Evolutionary conservation across 1,284 basidiomycete genomes (phyloP).

Genomic region (Kwoniella shivajii): DNA sequence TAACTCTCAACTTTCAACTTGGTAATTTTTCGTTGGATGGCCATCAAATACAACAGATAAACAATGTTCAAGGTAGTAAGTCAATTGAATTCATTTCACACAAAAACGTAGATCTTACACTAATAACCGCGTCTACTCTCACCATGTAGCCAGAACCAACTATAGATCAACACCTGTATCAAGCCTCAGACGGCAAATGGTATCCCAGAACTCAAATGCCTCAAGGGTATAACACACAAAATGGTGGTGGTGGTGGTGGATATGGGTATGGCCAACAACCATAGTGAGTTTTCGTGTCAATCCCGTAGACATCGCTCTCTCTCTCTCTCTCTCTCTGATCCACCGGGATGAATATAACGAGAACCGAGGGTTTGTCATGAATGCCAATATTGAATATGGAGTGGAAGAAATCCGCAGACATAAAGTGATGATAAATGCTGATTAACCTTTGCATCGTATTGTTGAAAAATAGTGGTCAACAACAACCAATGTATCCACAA

Average conservation of each 20-base stretch:
- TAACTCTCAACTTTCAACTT: no score
- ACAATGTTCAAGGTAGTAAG: no score
- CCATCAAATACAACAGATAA: no score
- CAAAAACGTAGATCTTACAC: neutral
- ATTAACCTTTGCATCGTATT: neutral
- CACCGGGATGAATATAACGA: neutral
- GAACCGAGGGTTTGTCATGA: neutral
- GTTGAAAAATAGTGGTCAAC: conserved; percentile 13
- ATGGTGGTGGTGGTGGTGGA: conserved; percentile 4
- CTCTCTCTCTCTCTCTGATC: neutral
- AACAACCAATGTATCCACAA: conserved; percentile 18
- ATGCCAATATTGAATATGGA: neutral
- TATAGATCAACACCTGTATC: conserved; percentile 22
- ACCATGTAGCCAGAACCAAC: conserved; percentile 6
- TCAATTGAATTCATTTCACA: no score
- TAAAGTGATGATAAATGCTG: neutral
- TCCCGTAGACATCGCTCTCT: neutral
- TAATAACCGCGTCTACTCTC: neutral
- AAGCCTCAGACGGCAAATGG: conserved; percentile 33
- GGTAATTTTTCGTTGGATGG: no score
- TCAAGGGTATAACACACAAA: conserved; percentile 16
- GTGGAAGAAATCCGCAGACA: neutral
- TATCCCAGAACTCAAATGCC: conserved; percentile 24
- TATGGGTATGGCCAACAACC: conserved; percentile 9
- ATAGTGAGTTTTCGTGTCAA: conserved; percentile 15